Percentiles rank a stretch among this genome's conserved stretches.
Evolutionary conservation across 164 flowering plant species (phyloP).

Genomic region (Cinnamomum micranthum): DNA sequence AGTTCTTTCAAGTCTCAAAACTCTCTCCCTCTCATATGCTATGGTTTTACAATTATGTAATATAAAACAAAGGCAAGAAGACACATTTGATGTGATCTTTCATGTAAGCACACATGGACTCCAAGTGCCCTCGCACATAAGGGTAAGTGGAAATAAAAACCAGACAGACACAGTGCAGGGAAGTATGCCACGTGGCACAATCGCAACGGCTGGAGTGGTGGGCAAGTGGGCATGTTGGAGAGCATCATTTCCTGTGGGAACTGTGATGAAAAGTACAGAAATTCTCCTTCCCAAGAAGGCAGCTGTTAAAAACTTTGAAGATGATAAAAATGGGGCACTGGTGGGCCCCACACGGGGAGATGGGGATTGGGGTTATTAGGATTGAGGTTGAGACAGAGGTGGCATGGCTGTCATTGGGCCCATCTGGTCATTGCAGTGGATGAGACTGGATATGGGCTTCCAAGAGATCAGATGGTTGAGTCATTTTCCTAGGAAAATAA

Average conservation of each 20-base stretch:
- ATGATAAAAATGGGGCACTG: no score
- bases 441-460: no score
- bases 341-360: no score
- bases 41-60: background rate
- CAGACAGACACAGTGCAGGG: background rate
- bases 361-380: no score
- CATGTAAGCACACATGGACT: no score
- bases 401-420: no score
- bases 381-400: no score
- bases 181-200: background rate
- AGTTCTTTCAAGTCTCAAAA: background rate
- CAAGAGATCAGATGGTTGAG: no score
- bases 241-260: background rate
- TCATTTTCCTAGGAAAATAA: no score
- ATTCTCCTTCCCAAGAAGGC: conserved; percentile 2
- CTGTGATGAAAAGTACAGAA: background rate
- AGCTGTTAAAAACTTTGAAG: background rate
- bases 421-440: no score
- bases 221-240: background rate
- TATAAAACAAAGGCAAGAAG: no score
- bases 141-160: background rate
- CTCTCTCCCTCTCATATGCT: background rate
- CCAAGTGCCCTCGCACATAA: background rate
- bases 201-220: background rate
- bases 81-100: no score